Percentiles rank a stretch among this genome's conserved stretches.
These are phyloP conservation scores for Carpinus viminea DNA, from an alignment of 306 rosid species.

Conservation along the genomic window DNA sequence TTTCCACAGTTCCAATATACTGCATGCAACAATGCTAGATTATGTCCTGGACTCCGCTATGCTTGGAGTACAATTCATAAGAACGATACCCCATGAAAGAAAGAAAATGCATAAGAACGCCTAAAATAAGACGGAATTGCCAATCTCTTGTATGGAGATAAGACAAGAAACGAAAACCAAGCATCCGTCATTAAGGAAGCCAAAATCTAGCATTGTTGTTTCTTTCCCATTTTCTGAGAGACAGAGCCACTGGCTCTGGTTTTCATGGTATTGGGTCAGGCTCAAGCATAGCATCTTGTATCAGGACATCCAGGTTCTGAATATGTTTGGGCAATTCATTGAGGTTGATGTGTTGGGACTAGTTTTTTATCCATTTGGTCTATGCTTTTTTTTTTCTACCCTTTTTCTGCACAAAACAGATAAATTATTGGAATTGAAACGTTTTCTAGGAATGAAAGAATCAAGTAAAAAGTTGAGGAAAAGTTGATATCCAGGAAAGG, in stretches of 20 bases:
- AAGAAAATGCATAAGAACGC: too few relatives aligned
- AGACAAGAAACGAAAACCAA: too few relatives aligned
- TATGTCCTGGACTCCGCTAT: too few relatives aligned
- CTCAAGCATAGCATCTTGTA: neutral
- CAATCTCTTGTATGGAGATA: too few relatives aligned
- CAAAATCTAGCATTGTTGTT: too few relatives aligned
- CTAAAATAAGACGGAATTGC: too few relatives aligned
- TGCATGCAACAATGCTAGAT: too few relatives aligned
- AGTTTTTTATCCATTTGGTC: neutral
- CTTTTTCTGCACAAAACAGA: constrained; percentile 10
- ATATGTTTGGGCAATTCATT: neutral
- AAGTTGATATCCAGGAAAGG: neutral
- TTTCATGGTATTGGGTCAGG: too few relatives aligned
- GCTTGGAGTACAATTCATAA: too few relatives aligned
- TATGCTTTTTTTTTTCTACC: neutral
- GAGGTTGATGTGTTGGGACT: neutral
- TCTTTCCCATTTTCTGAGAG: too few relatives aligned
- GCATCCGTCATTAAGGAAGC: too few relatives aligned
- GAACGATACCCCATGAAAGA: too few relatives aligned
- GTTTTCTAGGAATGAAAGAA: neutral
- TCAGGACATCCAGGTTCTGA: neutral
- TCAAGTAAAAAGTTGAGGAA: neutral
- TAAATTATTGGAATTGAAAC: neutral
- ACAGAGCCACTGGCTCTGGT: neutral
- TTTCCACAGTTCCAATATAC: neutral